Evolutionary conservation across 202 grass and related monocot species (phyloP), one percentile per base, ranked within the genome.

Genomic region (Eragrostis tef): DNA sequence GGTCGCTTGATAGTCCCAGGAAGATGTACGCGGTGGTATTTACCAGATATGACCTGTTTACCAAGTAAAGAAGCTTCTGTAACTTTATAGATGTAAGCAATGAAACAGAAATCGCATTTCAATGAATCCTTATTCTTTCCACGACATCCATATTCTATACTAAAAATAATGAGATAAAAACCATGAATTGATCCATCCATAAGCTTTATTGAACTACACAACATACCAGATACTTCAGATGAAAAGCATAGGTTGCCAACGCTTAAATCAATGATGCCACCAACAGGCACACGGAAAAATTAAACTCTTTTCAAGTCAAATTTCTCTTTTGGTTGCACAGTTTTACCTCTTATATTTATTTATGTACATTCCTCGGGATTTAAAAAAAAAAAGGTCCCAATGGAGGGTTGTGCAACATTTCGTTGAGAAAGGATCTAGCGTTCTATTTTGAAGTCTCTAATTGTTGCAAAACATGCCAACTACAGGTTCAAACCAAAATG

Each of bases 1-100:
- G 86, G 92, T 66, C 89, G 87, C 68, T 86, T 88, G 79, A 98
- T 89, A 86, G 85, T 80, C 75, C 74, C 82, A 47, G 94, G 94
- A 82, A 98, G 90, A 56, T 89, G 92, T 74, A 70, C 45, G 13
- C 64, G 64, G 79, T 89, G 77, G 71, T 73, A 76, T 81, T 78
- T 88, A 43, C 87, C 84, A 79, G 67, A 44, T 20, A 89, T 73
- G 71, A 81, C 79, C 92, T 97, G 67, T 76, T 77, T 75, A 82
- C 66, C 65, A 83, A 77, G 81, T 59, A 67, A 86, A 51, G 20
- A 72, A 74, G 29, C 21, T 53, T 53, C 25, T 64, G 70, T 73
- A 45, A 74, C 56, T 48, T 25, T 41, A 65, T 69, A 17, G 58
- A 45, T 54, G 27, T 34, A 73, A 73, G 43, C 8, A 81, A 19